Base-by-base conservation (phyloP, 1,284 basidiomycete genomes). In the Trametes hirsuta region DNA sequence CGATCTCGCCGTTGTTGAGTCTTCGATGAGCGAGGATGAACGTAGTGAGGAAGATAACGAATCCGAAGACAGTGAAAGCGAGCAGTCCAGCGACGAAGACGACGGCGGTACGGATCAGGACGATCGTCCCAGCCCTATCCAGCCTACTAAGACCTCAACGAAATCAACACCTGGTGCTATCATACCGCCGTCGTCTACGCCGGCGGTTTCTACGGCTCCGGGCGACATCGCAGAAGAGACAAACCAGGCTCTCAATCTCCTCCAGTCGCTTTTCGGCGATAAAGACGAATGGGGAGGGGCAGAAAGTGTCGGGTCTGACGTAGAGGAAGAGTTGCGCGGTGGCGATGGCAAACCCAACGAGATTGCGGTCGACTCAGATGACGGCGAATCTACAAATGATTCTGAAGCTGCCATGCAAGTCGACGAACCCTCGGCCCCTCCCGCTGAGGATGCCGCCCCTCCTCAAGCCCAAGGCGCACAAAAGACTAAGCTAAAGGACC, bases 251-350 rank as follows among this genome's bases (percentile, higher is more conserved):
- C 77, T 90, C 2, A 71, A 75, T 24, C 73, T 90, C 14, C 72
- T 90, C 0, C 70, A 76, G 15, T 77, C 80, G 0, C 73, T 90
- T 24, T 88, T 88, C 56, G 83, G 77, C 3, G 74, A 74, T 42
- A 67, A 34, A 63, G 64, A 44, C 60, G 78, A 84, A 4, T 88
- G 86, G 87, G 78, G 77, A 15, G 83, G 81, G 3, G 70, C 73
- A 41, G 85, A 88, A 71, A 83, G 80, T 57, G 71, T 84, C 4
- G 81, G 75, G 9, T 84, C 82, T 1, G 77, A 79, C 46, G 62
- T 67, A 34, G 87, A 86, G 18, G 72, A 84, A 44, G 81, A 83
- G 47, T 77, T 77, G 46, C 68, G 74, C 3, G 62, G 59, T n/a
- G 66, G 54, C 25, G 59, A 8, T 15, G 49, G 34, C 61, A 65